Conservation (phyloP, 129 eudicot genomes). For the Centrapalus pauciflorus region DNA sequence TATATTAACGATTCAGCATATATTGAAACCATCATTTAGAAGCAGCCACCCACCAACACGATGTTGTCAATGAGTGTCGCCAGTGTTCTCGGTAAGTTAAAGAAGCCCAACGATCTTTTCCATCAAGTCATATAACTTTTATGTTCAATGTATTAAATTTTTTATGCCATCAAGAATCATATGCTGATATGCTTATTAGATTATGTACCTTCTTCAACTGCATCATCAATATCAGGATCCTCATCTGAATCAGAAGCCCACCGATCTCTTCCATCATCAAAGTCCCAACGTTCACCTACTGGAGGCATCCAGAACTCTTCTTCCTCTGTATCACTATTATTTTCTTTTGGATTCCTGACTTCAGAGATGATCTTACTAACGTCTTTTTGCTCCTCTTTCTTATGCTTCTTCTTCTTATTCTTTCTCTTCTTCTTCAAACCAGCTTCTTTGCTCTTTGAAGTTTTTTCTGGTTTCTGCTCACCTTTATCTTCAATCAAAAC, state of each 20-base stretch:
- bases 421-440: slow-evolving; percentile 39
- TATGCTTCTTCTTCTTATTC: slow-evolving; percentile 35
- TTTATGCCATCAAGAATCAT: background rate
- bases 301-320: slow-evolving; percentile 93
- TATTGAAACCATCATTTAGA: too few species aligned
- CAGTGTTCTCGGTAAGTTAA: too few species aligned
- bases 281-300: slow-evolving; percentile 90
- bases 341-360: slow-evolving; percentile 47
- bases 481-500: slow-evolving; percentile 31
- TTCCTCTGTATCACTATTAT: slow-evolving; percentile 48
- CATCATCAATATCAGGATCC: slow-evolving; percentile 51
- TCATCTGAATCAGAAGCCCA: slow-evolving; percentile 59
- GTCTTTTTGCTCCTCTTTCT: slow-evolving; percentile 22
- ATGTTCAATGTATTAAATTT: too few species aligned
- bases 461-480: slow-evolving; percentile 29
- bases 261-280: slow-evolving; percentile 86
- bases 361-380: slow-evolving; percentile 47
- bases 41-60: too few species aligned
- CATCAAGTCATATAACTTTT: too few species aligned
- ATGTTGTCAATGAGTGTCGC: too few species aligned
- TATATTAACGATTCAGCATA: too few species aligned
- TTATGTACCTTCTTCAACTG: slow-evolving; percentile 42
- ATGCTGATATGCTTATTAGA: background rate
- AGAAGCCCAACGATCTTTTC: too few species aligned
- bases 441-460: slow-evolving; percentile 30